These are phyloP conservation scores for Fusarium sp. DNA, from an alignment of 2,329 filamentous ascomycete species.

Conservation along the genomic window DNA sequence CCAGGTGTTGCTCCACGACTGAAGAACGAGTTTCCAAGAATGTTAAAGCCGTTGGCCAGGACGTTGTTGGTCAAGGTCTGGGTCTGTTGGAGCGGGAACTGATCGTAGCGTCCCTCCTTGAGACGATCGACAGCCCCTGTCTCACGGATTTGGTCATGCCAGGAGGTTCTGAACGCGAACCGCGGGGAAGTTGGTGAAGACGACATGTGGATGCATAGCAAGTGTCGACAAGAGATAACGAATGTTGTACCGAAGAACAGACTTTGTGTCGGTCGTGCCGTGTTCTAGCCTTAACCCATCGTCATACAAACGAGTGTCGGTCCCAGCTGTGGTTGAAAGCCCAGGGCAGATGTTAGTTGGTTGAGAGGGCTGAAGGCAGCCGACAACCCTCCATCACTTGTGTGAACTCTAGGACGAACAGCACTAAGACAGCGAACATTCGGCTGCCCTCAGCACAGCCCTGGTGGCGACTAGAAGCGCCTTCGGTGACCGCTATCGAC, in stretches of 20 bases:
- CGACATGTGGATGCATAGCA: slow-evolving; percentile 19
- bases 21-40: slow-evolving; percentile 4
- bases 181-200: slow-evolving; percentile 17
- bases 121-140: slow-evolving; percentile 19
- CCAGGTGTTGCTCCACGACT: slow-evolving; percentile 10
- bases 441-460: not conserved
- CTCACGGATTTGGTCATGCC: slow-evolving; percentile 20
- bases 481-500: not conserved
- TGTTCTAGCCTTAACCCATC: not conserved
- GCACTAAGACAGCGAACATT: not conserved
- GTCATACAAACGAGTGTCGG: not conserved
- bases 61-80: slow-evolving; percentile 11
- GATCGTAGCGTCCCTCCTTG: slow-evolving; percentile 11
- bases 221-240: not conserved
- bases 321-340: not conserved
- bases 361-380: slow-evolving; percentile 1
- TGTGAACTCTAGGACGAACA: not conserved
- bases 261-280: not conserved
- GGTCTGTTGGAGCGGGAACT: slow-evolving; percentile 15
- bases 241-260: not conserved
- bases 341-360: not conserved
- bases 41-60: not conserved
- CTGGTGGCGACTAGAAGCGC: not conserved
- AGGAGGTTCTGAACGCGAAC: slow-evolving; percentile 4
- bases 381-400: not conserved